Conservation (phyloP, 192 early-diverging fungal genomes). For the Jimgerdemannia lactiflua region DNA sequence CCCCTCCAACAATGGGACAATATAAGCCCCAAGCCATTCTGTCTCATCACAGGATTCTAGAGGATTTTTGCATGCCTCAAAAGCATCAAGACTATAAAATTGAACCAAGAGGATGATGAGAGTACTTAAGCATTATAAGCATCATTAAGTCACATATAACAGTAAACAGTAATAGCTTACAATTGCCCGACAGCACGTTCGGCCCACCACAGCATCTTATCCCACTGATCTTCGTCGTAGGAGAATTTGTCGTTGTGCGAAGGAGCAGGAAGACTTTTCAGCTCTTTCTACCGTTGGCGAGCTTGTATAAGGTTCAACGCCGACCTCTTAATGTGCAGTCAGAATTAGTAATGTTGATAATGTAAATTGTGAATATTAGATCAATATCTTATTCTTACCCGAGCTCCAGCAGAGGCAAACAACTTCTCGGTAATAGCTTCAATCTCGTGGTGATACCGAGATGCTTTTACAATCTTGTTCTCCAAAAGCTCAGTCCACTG, state of each 20-base stretch:
- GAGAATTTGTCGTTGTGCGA: too few relatives aligned
- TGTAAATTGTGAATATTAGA: not conserved
- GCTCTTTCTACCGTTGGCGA: constrained; percentile 10
- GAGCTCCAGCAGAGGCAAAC: constrained; percentile 1
- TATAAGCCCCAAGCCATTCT: constrained; percentile 14
- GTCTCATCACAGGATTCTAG: constrained; percentile 13
- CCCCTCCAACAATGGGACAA: constrained; percentile 19
- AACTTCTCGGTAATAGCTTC: constrained; percentile 16
- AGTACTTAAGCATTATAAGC: too few relatives aligned
- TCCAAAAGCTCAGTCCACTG: not conserved
- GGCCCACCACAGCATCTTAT: too few relatives aligned
- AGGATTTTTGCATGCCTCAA: constrained; percentile 14
- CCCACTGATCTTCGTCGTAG: too few relatives aligned
- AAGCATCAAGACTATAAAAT: constrained; percentile 13
- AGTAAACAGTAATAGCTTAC: constrained; percentile 1
- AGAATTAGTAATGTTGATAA: constrained; percentile 1
- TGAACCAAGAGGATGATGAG: too few relatives aligned
- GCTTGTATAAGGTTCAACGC: constrained; percentile 8
- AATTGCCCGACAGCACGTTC: too few relatives aligned
- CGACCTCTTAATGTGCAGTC: constrained; percentile 7
- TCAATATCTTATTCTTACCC: constrained; percentile 8
- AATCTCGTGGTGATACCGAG: too few relatives aligned
- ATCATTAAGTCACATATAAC: too few relatives aligned
- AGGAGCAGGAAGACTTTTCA: constrained; percentile 2
- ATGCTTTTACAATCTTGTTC: constrained; percentile 5